Evolutionary conservation across 345 rosid genomes (phyloP), one percentile per base, ranked within the genome.

Genomic region (Lumnitzera littorea): DNA sequence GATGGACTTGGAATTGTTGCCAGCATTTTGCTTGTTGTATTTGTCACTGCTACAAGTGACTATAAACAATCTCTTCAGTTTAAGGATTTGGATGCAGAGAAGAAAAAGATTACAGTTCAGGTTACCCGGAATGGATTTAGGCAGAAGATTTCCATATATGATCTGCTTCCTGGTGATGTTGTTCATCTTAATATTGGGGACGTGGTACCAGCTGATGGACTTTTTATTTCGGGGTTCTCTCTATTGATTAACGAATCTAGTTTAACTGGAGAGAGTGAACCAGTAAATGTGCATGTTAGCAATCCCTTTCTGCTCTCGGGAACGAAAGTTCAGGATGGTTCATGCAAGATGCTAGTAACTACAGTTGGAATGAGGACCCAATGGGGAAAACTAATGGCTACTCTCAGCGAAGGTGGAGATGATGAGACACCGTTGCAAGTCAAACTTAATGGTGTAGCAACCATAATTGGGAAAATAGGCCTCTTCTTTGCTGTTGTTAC

Each of bases 361-460:
- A 69, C 87, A 2, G 97, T 89, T 61, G 98, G 97, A 53, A 89
- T 82, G 94, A 85, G 92, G 74, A 92, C 97, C 31, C 86, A 78
- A 20, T 87, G 96, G 96, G 97, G 95, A 16, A 82, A 89, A 66
- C 70, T 87, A 76, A 87, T 89, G 91, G 86, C 92, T 48, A 82
- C 88, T 65, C 83, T 87, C 46, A 82, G 84, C 70, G 84, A 78
- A 53, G 88, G 94, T 50, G 86, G 84, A 15, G 81, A 78, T 71
- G 96, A 92, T 75, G 85, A 84, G 70, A 89, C 98, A 53, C 98
- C 98, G 36, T 71, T 91, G 68, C 96, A 89, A 74, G 86, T 81
- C 57, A 83, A 87, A 64, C 84, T 89, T 43, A 81, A 89, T 62
- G 94, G 86, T 54, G 91, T 92, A 70, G 86, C 97, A 51, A 83